Percentiles rank a stretch among this genome's conserved stretches.
Evolutionary conservation across 345 rosid genomes (phyloP).

Genomic region (Salix caprea): DNA sequence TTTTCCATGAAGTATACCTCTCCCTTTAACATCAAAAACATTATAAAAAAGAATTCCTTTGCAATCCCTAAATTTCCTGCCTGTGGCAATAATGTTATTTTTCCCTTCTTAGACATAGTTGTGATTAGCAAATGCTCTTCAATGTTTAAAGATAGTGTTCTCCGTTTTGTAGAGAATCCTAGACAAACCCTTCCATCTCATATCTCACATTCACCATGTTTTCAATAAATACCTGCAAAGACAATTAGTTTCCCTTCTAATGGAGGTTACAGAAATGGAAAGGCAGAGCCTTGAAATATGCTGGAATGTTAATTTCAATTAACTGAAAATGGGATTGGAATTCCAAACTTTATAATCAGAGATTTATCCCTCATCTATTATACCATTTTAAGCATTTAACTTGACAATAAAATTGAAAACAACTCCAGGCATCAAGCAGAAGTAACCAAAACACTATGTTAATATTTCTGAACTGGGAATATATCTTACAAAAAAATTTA

Average conservation of each 20-base stretch:
- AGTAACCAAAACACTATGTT: neutral
- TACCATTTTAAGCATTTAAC: neutral
- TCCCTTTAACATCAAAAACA: neutral
- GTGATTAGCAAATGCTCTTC: neutral
- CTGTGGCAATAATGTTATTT: neutral
- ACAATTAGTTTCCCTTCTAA: neutral
- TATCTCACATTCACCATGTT: neutral
- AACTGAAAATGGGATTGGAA: neutral
- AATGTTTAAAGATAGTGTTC: neutral
- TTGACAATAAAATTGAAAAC: neutral
- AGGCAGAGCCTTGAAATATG: neutral
- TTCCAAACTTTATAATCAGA: neutral
- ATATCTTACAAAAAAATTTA: neutral
- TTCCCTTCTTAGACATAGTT: neutral
- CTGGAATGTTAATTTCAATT: neutral
- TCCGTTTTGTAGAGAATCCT: neutral
- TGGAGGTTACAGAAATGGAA: neutral
- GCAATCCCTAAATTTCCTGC: neutral
- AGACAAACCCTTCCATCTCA: neutral
- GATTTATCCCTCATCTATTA: neutral
- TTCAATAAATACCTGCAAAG: neutral
- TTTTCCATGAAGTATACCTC: neutral
- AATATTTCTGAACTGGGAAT: neutral
- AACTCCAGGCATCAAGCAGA: constrained; percentile 1
- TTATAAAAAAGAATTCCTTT: neutral